A percentile compares a stretch with the other conserved stretches of the same genome.
Evolutionary conservation across 805 yeast species (phyloP).

Genomic region (Wickerhamiella alocasiicola): DNA sequence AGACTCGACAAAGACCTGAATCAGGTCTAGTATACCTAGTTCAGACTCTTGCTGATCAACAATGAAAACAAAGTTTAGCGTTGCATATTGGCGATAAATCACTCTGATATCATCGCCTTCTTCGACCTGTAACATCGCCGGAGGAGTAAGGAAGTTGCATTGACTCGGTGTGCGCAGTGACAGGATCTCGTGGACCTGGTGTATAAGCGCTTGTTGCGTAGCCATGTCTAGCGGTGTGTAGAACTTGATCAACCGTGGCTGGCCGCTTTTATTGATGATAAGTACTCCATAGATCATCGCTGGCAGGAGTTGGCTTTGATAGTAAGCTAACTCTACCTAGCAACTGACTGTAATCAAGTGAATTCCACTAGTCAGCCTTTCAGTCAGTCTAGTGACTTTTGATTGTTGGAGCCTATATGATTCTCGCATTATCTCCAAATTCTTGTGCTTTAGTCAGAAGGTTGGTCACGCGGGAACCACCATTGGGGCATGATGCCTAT

Average conservation of each 20-base stretch:
- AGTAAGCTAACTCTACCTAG: too few species aligned
- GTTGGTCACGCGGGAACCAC: too few species aligned
- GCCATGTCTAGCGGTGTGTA: conserved; percentile 81
- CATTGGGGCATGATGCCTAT: too few species aligned
- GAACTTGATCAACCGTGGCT: conserved; percentile 80
- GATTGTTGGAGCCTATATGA: too few species aligned
- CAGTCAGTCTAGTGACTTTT: too few species aligned
- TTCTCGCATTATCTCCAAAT: too few species aligned
- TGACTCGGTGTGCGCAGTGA: conserved; percentile 59
- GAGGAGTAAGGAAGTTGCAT: conserved; percentile 83
- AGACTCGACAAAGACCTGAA: conserved; percentile 94
- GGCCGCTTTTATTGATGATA: conserved; percentile 78
- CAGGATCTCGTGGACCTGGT: conserved; percentile 71
- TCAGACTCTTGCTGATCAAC: conserved; percentile 95
- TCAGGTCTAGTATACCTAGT: conserved; percentile 81
- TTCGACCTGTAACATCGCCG: conserved; percentile 52
- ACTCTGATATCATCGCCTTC: conserved; percentile 65
- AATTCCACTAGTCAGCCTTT: too few species aligned
- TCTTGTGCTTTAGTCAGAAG: too few species aligned
- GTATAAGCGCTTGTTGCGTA: conserved; percentile 65
- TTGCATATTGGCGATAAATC: conserved; percentile 88
- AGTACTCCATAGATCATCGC: conserved; percentile 76
- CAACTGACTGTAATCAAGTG: too few species aligned
- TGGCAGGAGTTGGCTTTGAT: too few species aligned
- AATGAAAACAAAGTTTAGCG: conserved; percentile 87